Evolutionary conservation across 768 basidiomycete genomes (phyloP), one percentile per base, ranked within the genome.

Genomic region (Leccinellum albellum): DNA sequence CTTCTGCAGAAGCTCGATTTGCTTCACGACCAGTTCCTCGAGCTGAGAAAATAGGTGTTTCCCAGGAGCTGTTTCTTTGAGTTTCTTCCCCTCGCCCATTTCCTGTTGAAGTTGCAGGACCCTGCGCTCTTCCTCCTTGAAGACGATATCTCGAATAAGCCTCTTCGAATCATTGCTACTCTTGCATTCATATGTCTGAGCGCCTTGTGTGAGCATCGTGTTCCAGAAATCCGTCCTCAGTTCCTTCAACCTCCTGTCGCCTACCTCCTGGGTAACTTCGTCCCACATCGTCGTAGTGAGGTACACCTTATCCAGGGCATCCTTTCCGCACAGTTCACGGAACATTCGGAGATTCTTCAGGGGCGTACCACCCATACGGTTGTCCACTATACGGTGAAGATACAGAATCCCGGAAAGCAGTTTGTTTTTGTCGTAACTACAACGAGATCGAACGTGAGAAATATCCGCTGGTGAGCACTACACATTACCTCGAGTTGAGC

Each of bases 381-480:
- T 71, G 44, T 76, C 75, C 8, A 73, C 65, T 37, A 78, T 78
- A 15, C 73, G 69, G 55, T 78, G 77, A 14, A 77, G 56, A 55
- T 76, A 78, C 20, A 78, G 15, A 26, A 78, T 68, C 2, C 70
- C 75, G 10, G 70, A 61, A 1, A 78, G 66, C 17, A 56, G 45
- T 9, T 57, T 62, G 3, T 50, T 4, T 10, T 46, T 45, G 10
- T 35, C 44, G 26, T 62, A 60, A n/a, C 63, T 67, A 23, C 15
- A 20, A 37, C 15, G n/a, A 9, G 23, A 14, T 9, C 14, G 29
- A 26, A 1, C 15, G 21, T n/a, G 23, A 23, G 6, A 40, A 40
- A 40, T n/a, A 40, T n/a, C 4, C 37, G 1, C n/a, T 40, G 24
- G 31, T 32, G 24, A 64, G 33, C 3, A 47, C 2, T 8, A 26